Evolutionary conservation across 148 eudicot genomes (phyloP).

Genomic region (Fagopyrum tataricum): DNA sequence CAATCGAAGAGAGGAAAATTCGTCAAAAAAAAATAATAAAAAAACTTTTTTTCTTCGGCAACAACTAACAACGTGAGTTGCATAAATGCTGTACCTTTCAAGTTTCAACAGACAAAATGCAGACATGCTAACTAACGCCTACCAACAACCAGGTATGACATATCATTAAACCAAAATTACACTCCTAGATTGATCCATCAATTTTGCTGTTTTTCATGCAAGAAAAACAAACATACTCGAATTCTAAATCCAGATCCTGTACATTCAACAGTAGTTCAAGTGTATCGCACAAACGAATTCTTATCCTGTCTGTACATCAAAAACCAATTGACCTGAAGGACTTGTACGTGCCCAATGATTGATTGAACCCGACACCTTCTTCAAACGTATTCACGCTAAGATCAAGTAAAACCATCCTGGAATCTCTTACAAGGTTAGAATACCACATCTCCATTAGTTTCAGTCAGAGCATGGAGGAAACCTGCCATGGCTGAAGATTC

Average conservation of each 20-base stretch:
- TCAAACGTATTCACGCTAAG: not conserved
- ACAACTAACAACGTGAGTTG: not conserved
- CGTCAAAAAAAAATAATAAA: too few relatives aligned
- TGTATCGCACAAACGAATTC: not conserved
- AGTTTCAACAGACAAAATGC: not conserved
- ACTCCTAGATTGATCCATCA: not conserved
- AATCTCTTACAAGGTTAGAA: conserved; percentile 1
- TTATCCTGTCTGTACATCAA: not conserved
- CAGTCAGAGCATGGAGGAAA: not conserved
- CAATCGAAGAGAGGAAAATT: too few relatives aligned
- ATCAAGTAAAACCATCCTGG: not conserved
- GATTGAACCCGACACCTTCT: not conserved
- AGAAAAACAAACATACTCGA: not conserved
- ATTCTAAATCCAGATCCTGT: not conserved
- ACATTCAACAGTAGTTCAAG: conserved; percentile 4
- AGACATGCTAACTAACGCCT: not conserved
- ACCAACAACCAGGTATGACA: too few relatives aligned
- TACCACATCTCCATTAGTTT: not conserved
- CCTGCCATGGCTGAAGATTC: not conserved
- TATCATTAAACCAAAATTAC: too few relatives aligned
- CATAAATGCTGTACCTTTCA: not conserved
- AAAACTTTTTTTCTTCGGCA: too few relatives aligned
- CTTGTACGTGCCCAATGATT: not conserved
- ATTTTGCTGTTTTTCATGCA: not conserved
- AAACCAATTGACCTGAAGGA: not conserved